Conservation (phyloP, 352 stramenopile species). For the Phytophthora hibernalis region DNA sequence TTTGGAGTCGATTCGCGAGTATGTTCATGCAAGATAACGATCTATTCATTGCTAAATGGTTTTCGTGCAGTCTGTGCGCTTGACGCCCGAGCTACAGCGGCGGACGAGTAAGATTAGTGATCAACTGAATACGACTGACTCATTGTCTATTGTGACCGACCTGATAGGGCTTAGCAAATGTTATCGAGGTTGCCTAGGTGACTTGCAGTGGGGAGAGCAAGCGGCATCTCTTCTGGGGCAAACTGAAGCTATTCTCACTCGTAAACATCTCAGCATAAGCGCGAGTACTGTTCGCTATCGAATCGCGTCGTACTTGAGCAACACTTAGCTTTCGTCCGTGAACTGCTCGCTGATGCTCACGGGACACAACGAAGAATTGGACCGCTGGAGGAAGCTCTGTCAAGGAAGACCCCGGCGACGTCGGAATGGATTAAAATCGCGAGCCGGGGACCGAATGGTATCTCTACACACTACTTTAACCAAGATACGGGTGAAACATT, state of each 20-base stretch:
- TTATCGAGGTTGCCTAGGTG: slow-evolving; percentile 45
- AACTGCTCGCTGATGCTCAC: slow-evolving; percentile 19
- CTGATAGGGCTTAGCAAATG: slow-evolving; percentile 48
- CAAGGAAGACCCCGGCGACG: slow-evolving; percentile 51
- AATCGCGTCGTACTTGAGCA: slow-evolving; percentile 22
- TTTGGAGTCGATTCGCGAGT: slow-evolving; percentile 63
- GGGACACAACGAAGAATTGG: slow-evolving; percentile 7
- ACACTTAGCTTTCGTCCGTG: slow-evolving; percentile 18
- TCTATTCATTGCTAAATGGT: slow-evolving; percentile 53
- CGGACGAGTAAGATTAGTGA: slow-evolving; percentile 17
- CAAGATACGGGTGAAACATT: slow-evolving; percentile 63
- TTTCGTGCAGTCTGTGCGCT: slow-evolving; percentile 45
- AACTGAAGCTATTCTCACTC: slow-evolving; percentile 30
- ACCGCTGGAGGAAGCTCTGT: slow-evolving; percentile 40
- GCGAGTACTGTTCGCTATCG: slow-evolving; percentile 16
- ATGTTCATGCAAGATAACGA: slow-evolving; percentile 56
- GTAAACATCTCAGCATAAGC: slow-evolving; percentile 16
- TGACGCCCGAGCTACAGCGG: slow-evolving; percentile 29
- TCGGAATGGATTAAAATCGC: slow-evolving; percentile 64
- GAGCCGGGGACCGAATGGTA: slow-evolving; percentile 4
- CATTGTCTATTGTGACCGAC: slow-evolving; percentile 35
- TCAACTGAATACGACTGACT: slow-evolving; percentile 23
- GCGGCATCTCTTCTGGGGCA: slow-evolving; percentile 24
- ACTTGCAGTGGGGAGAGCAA: slow-evolving; percentile 23
- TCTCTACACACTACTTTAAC: slow-evolving; percentile 58